Evolutionary conservation across 768 basidiomycete genomes (phyloP), one percentile per base, ranked within the genome.

Genomic region (Rhodotorula babjevae): DNA sequence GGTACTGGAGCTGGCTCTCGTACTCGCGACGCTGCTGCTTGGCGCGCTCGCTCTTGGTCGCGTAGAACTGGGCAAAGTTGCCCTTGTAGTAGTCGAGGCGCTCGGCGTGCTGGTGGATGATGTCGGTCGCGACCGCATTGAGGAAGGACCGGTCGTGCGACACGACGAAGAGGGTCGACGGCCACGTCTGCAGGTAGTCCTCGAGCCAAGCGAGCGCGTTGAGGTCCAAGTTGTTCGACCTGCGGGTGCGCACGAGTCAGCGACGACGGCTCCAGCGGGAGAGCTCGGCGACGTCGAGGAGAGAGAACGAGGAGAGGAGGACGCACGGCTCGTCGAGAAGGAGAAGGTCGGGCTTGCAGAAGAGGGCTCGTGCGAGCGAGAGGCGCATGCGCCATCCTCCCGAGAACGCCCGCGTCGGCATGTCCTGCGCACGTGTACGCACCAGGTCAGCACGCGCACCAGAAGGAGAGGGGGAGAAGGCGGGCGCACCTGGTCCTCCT

Each of bases 1-100:
- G 86, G 80, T 98, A 98, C 18, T 90, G 89, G 86, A 96, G 88
- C 82, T 99, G 96, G 0, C 92, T 84, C 47, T 98, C 95, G 81
- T 98, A 99, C 81, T 98, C 95, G 82, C 87, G 87, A 81, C 79
- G 80, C 73, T 94, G 83, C 79, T 93, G 93, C 70, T 88, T 87
- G 77, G 93, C 90, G 40, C 96, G 89, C 79, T 98, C 96, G 9
- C 90, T 91, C 82, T 98, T 97, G 31, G 95, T 98, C 3, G 95
- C 94, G 80, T 99, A 98, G 85, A 99, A 98, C 81, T 98, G 94
- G 2, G 91, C 88, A 82, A 98, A 99, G 83, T 98, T 98, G 52
- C 95, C 96, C 84, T 97, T 96, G 84, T 94, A 98, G 83, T 98
- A 98, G 80, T 98, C 93, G 29, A 98, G 85, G 59, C 96, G 86